Evolutionary conservation across 2,329 filamentous ascomycete genomes (phyloP).

Genomic region (Claviceps humidiphila): DNA sequence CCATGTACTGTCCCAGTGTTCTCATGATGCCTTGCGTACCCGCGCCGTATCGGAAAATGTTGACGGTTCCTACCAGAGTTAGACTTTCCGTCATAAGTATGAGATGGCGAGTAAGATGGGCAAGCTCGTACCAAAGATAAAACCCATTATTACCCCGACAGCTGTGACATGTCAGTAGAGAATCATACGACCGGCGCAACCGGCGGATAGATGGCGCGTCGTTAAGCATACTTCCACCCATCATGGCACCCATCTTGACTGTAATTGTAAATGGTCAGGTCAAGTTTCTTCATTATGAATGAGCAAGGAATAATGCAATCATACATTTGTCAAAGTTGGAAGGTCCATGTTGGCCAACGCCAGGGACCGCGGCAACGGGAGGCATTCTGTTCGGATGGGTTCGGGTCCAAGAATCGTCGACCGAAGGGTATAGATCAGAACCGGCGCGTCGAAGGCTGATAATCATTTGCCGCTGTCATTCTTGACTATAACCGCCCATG

Average conservation of each 20-base stretch:
- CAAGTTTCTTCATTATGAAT: background rate
- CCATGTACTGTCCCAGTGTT: constrained; percentile 93
- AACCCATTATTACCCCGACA: constrained; percentile 91
- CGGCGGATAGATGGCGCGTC: background rate
- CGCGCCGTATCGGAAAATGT: constrained; percentile 89
- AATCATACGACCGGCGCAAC: background rate
- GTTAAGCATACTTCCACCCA: constrained; percentile 77
- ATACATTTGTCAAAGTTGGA: constrained; percentile 44
- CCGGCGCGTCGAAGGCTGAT: background rate
- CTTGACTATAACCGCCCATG: background rate
- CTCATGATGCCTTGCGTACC: constrained; percentile 88
- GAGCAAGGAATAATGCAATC: constrained; percentile 2
- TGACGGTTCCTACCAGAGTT: constrained; percentile 59
- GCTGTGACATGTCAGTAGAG: constrained; percentile 40
- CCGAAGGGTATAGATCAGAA: background rate
- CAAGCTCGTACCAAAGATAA: constrained; percentile 68
- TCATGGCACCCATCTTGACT: constrained; percentile 91
- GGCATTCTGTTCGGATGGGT: constrained; percentile 17
- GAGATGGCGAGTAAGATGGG: background rate
- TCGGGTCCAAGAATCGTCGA: background rate
- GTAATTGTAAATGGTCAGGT: constrained; percentile 25
- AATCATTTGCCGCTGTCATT: background rate
- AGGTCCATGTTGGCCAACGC: constrained; percentile 30
- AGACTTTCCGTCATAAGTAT: background rate
- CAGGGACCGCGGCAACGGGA: constrained; percentile 25